Conservation (phyloP, 23 red algal genomes). For the Gracilaria caudata region DNA sequence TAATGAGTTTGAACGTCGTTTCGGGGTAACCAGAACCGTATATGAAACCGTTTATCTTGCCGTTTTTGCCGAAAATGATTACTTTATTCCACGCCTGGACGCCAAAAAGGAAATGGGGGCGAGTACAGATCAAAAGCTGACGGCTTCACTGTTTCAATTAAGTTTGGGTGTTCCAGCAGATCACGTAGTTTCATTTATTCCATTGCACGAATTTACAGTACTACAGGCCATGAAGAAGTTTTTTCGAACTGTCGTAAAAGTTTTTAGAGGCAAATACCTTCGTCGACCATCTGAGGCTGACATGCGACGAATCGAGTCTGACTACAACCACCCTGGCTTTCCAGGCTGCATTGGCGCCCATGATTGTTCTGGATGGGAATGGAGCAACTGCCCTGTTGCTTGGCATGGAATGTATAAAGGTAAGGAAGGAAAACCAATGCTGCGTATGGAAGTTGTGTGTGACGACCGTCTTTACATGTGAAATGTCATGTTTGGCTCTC, state of each 20-base stretch:
- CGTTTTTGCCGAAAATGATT: background rate
- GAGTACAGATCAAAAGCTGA: slow-evolving; percentile 17
- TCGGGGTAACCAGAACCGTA: background rate
- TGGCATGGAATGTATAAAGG: background rate
- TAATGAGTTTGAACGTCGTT: slow-evolving; percentile 4
- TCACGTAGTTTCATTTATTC: slow-evolving; percentile 17
- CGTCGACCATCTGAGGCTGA: background rate
- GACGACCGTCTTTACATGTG: slow-evolving; percentile 36
- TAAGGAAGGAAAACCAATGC: slow-evolving; percentile 22
- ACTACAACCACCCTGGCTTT: background rate
- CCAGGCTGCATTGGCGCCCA: slow-evolving; percentile 16
- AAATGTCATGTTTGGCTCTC: slow-evolving; percentile 44
- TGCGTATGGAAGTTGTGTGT: slow-evolving; percentile 32
- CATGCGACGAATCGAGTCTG: background rate
- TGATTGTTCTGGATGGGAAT: slow-evolving; percentile 20
- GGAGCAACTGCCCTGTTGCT: slow-evolving; percentile 1
- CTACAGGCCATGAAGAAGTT: background rate
- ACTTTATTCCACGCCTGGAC: background rate
- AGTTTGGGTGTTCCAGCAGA: background rate
- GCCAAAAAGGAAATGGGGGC: background rate
- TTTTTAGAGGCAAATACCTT: background rate
- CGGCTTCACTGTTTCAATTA: background rate
- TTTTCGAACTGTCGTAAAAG: background rate
- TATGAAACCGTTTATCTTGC: background rate
- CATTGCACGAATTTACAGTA: background rate